phyloP scores from a whole-genome alignment of 176 grass and related monocot species.

The Musa schizocarpa region DNA sequence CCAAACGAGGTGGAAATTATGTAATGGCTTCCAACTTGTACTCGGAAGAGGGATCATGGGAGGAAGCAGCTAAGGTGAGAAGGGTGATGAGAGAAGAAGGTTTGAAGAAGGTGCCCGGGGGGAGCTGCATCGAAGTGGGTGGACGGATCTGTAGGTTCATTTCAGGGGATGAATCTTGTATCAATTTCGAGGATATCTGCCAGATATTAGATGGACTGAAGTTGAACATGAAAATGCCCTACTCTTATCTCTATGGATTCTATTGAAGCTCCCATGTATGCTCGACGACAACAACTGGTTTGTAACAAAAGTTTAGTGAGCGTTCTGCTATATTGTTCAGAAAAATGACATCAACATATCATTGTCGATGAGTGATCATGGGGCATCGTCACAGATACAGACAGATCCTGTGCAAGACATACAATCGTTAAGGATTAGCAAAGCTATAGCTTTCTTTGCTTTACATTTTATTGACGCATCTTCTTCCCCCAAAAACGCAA shows the following conservation, averaged over 20 bases:
- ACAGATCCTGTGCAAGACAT: no score
- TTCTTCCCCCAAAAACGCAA: no score
- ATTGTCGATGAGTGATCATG: not conserved
- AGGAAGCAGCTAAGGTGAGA: slow-evolving; percentile 32
- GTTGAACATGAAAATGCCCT: slow-evolving; percentile 31
- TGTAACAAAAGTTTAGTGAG: not conserved
- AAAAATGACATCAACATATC: not conserved
- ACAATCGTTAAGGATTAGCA: no score
- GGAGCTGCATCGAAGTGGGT: slow-evolving; percentile 40
- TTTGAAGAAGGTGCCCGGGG: slow-evolving; percentile 47
- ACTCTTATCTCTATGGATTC: slow-evolving; percentile 3
- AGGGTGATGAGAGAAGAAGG: slow-evolving; percentile 43
- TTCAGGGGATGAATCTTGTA: slow-evolving; percentile 30
- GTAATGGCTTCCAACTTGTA: slow-evolving; percentile 44
- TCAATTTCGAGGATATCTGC: slow-evolving; percentile 17
- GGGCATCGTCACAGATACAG: no score
- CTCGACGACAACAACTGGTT: not conserved
- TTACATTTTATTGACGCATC: no score
- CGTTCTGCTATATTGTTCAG: not conserved
- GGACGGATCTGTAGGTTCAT: slow-evolving; percentile 26
- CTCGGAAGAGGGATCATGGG: slow-evolving; percentile 38
- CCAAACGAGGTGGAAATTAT: slow-evolving; percentile 36
- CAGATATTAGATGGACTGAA: slow-evolving; percentile 25
- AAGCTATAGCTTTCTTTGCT: no score
- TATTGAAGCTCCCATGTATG: not conserved